A percentile compares a stretch with the other conserved stretches of the same genome.
Conservation (phyloP, 192 early-diverging fungal genomes). For the Entomortierella parvispora region DNA sequence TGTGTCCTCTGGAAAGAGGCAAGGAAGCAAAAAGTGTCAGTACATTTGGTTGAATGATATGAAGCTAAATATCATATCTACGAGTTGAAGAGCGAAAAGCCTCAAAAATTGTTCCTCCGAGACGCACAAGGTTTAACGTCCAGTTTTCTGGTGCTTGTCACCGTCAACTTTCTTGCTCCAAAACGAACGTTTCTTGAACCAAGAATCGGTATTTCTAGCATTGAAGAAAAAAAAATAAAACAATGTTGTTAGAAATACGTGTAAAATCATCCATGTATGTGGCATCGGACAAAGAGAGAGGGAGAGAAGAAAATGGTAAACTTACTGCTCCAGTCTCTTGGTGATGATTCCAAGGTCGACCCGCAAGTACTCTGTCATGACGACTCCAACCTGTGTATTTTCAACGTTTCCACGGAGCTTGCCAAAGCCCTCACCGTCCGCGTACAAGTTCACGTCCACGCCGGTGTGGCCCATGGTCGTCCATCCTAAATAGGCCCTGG, state of each 20-base stretch:
- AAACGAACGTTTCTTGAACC: slow-evolving; percentile 38
- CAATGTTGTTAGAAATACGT: not conserved
- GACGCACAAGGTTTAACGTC: slow-evolving; percentile 31
- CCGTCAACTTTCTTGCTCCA: not conserved
- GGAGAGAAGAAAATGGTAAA: not conserved
- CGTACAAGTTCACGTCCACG: slow-evolving; percentile 91
- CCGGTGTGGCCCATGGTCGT: slow-evolving; percentile 93
- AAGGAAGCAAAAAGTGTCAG: no score
- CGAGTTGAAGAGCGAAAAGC: no score
- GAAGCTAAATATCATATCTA: no score
- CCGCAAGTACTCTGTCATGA: slow-evolving; percentile 62
- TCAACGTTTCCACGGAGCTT: slow-evolving; percentile 69
- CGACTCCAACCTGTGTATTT: slow-evolving; percentile 73
- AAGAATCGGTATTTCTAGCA: slow-evolving; percentile 20
- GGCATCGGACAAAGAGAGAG: not conserved
- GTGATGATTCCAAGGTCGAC: slow-evolving; percentile 64
- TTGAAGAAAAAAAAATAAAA: not conserved
- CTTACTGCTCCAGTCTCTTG: slow-evolving; percentile 45
- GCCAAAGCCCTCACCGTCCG: slow-evolving; percentile 56
- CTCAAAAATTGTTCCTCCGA: no score
- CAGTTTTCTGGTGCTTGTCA: slow-evolving; percentile 37
- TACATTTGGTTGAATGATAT: no score
- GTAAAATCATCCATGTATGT: not conserved
- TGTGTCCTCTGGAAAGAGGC: no score
- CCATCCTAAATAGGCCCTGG: slow-evolving; percentile 59